Base-by-base conservation (phyloP, 768 basidiomycete genomes). In the Kwoniella europaea region DNA sequence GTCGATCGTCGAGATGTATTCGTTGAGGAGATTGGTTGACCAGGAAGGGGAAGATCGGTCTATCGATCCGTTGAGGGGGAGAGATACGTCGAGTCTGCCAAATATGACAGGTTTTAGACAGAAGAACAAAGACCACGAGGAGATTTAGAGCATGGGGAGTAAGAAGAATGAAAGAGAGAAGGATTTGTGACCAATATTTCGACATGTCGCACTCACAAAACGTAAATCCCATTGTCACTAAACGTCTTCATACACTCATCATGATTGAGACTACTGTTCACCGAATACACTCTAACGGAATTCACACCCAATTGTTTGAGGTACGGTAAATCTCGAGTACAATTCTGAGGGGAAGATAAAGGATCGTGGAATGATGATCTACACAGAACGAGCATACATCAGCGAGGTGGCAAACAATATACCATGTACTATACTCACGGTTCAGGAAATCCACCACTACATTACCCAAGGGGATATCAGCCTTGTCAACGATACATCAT, bases 161-260 rank as follows among this genome's bases (percentile, higher is more conserved):
- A 46, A 29, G 41, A 67, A 13, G 41, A 22, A 65, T 42, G 9
- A 55, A 3, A n/a, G 41, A 60, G 64, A 41, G 15, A 52, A 67
- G 22, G 44, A 46, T 46, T 16, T 46, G 27, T 27, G 27, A 27
- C 27, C 27, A 27, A 27, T 27, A 27, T 29, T 53, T 12, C 53
- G 20, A 16, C 0, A 27, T 27, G 27, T 27, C 27, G 27, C 27
- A 86, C 91, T 79, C 73, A 95, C 94, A 96, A 90, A 63, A 91
- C 88, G 84, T 97, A 96, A 66, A 97, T 97, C 29, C 91, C 91
- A 46, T 92, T 92, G 22, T 84, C 82, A 76, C 89, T 90, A 70
- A 97, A 87, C 15, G 88, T 83, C 46, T 83, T 83, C 94, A 98
- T 96, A 84, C 94, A 98, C 1, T 84, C 84, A 81, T 94, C 93